Conservation (phyloP, 1,139 yeast species). For the Hyphopichia fennica region DNA sequence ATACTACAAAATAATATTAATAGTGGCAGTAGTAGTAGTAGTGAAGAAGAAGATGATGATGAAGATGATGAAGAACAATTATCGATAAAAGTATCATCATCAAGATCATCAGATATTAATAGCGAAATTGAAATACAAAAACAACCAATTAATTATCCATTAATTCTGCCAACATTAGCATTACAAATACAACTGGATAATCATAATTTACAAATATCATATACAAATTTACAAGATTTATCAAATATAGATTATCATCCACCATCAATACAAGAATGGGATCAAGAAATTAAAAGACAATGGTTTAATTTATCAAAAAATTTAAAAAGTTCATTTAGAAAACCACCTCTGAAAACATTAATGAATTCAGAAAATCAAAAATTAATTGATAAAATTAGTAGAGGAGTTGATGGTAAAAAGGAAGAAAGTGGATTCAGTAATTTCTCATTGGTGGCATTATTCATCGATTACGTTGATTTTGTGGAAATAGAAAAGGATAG, state of each 20-base stretch:
- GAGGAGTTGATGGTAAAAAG: constrained; percentile 84
- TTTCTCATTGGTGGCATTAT: constrained; percentile 68
- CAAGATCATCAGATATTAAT: constrained; percentile 6
- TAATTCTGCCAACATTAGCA: constrained; percentile 29
- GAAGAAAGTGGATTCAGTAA: constrained; percentile 67
- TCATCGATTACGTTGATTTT: constrained; percentile 72
- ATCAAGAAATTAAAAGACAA: constrained; percentile 55
- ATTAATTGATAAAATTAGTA: constrained; percentile 63
- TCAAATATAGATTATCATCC: constrained; percentile 30
- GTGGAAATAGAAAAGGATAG: constrained; percentile 60
- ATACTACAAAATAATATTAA: constrained; percentile 13
- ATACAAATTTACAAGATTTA: constrained; percentile 28
- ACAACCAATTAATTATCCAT: constrained; percentile 21
- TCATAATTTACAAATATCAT: constrained; percentile 23
- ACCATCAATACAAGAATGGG: constrained; percentile 68
- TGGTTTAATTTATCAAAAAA: constrained; percentile 62
- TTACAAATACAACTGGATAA: constrained; percentile 10
- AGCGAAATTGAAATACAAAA: not conserved
- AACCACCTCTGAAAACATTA: constrained; percentile 66
- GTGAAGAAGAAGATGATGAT: constrained; percentile 14
- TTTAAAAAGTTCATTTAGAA: constrained; percentile 65
- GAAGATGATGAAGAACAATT: constrained; percentile 15
- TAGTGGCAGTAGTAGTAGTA: constrained; percentile 7
- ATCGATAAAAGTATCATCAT: constrained; percentile 4
- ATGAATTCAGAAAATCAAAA: constrained; percentile 59